Base-by-base conservation (phyloP, 805 yeast species). In the Vanderwaltozyma yarrowii region DNA sequence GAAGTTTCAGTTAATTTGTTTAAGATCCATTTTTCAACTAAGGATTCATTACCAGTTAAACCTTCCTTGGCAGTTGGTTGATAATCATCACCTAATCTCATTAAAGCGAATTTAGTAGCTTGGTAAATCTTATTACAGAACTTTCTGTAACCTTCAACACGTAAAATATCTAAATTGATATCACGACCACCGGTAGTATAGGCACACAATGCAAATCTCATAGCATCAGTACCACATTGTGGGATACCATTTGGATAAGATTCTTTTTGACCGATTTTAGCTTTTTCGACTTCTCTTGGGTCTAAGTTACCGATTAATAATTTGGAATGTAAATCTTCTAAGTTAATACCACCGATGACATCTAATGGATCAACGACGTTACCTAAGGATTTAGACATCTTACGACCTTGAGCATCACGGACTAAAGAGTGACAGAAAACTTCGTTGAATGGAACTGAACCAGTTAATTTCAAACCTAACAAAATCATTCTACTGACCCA, bases 81-180 rank as follows among this genome's bases (percentile, higher is more conserved):
- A 64, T 85, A 92, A 58, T 79, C 95, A 20, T 75, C 82, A 44
- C 97, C 97, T 45, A 92, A 73, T 62, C 94, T 79, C 78, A 88
- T 78, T 65, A 92, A 70, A 31, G 87, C 97, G 58, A 92, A 92
- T 69, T 92, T 92, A 45, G 97, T 88, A 38, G 98, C 98, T 69
- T 92, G 97, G 73, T 86, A 92, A 54, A 92, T 92, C 78, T 92
- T 92, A 78, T 92, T 92, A 73, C 98, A 87, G 83, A 92, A 92
- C 74, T 92, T 92, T 68, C 98, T 78, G 79, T 92, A 92, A 56
- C 97, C 98, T 62, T 92, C 97, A 50, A 92, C 96, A 68, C 97
- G 82, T 61, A 86, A 70, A 52, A 92, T 87, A 61, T 92, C 96
- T 61, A 92, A 73, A 69, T 92, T 92, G 62, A 92, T 92, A 58